Base-by-base conservation (phyloP, 805 yeast genomes). In the Candida rishiriensis region DNA sequence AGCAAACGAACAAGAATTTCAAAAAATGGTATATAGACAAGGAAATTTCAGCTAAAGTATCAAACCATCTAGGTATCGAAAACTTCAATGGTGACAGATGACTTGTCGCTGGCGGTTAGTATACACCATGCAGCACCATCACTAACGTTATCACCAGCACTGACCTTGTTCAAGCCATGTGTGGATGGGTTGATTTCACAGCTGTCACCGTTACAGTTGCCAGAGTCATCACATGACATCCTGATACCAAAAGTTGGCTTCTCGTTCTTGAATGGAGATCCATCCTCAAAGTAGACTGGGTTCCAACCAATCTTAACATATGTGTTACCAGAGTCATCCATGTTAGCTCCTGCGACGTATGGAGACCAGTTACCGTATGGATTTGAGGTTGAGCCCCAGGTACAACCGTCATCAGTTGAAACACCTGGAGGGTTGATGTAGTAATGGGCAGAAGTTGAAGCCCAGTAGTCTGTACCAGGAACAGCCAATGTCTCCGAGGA, bases 281-380 rank as follows among this genome's bases (percentile, higher is more conserved):
- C 52, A 40, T 71, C 71, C 51, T 84, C 91, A 55, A 85, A 63
- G 64, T 87, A 86, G 44, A 84, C 76, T 13, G 97, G 96, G 65
- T 88, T 88, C 95, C 95, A 88, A 38, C 91, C 96, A 61, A 88
- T 78, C 67, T 87, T 89, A 52, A 86, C 87, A 61, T 53, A 88
- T 3, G 96, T 88, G 61, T 77, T 76, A 29, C 87, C 83, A 47
- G 59, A 66, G 49, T 63, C 65, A 62, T 87, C 95, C 72, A 78
- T 78, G 70, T 88, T 88, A 48, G 90, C 88, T 51, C 97, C 97
- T 13, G 93, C 95, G 51, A 89, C 96, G 55, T 87, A 88, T 26
- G 96, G 96, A 13, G 96, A 68, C 96, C 96, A 89, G 75, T 88
- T 88, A 46, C 97, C 97, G 52, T 71, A 70, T 14, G 93, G 83